Conservation (phyloP, 2,329 filamentous ascomycete species). For the Fusarium cicatricum region DNA sequence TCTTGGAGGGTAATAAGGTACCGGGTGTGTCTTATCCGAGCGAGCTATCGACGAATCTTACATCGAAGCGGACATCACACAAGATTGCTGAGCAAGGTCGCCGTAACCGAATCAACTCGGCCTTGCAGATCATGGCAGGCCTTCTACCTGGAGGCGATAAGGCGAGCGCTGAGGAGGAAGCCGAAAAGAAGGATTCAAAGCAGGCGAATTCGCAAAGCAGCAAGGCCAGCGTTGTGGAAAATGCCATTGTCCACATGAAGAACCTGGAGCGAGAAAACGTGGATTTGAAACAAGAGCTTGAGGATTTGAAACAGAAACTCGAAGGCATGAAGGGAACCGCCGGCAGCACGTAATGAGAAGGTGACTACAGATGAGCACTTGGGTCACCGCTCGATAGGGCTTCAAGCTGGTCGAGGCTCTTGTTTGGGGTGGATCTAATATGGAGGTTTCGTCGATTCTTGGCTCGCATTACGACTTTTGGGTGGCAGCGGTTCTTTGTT, state of each 20-base stretch:
- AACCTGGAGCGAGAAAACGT: conserved; percentile 78
- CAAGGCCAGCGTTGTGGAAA: conserved; percentile 97
- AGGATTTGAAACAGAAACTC: conserved; percentile 45
- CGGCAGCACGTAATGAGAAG: conserved; percentile 17
- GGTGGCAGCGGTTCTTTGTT: conserved; percentile 30
- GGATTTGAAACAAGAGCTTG: conserved; percentile 69
- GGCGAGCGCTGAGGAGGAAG: conserved; percentile 52
- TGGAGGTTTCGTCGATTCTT: conserved; percentile 5
- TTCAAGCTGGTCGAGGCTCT: neutral
- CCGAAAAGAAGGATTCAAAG: conserved; percentile 59
- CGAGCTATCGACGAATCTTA: conserved; percentile 90
- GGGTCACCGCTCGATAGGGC: conserved; percentile 5
- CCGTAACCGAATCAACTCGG: conserved; percentile 93
- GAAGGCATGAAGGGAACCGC: conserved; percentile 38
- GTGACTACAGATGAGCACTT: conserved; percentile 1
- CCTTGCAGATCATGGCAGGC: conserved; percentile 88
- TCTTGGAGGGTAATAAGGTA: conserved; percentile 89
- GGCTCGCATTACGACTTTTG: conserved; percentile 12
- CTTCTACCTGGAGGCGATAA: conserved; percentile 73
- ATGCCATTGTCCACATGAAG: conserved; percentile 95
- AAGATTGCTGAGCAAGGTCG: conserved; percentile 98
- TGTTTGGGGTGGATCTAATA: conserved; percentile 23
- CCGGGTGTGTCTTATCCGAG: conserved; percentile 91
- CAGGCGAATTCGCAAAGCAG: conserved; percentile 72
- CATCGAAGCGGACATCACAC: conserved; percentile 95